Percentiles rank a stretch among this genome's conserved stretches.
Evolutionary conservation across 2,329 filamentous ascomycete genomes (phyloP).

Genomic region (Beauveria sp.): DNA sequence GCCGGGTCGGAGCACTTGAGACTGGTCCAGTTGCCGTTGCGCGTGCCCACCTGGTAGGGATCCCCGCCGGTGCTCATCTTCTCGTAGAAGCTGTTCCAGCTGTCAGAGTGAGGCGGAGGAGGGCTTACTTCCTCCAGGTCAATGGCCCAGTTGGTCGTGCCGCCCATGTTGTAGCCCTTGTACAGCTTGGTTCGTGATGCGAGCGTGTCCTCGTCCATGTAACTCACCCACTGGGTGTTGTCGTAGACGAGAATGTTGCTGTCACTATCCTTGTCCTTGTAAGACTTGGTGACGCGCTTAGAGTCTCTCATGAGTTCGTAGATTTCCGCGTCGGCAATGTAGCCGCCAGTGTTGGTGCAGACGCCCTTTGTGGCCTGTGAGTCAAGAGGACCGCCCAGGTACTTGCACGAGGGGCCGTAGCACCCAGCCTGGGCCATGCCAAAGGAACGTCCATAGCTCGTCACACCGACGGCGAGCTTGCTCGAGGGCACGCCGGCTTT

Average conservation of each 20-base stretch:
- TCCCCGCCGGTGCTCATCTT: no score
- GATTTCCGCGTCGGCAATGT: not conserved
- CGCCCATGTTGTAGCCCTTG: no score
- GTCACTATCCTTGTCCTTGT: slow-evolving; percentile 12
- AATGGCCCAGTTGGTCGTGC: no score
- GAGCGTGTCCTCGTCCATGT: no score
- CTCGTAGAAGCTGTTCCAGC: no score
- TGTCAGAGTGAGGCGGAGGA: no score
- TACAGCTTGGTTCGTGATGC: no score
- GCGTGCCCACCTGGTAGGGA: no score
- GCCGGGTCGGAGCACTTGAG: no score
- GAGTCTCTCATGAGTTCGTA: not conserved
- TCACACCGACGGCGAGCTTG: not conserved
- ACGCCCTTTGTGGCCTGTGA: not conserved
- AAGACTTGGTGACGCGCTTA: slow-evolving; percentile 3
- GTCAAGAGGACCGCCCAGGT: not conserved
- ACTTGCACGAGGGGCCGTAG: not conserved
- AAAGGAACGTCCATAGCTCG: not conserved
- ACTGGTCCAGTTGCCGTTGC: no score
- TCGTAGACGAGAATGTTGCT: slow-evolving; percentile 17
- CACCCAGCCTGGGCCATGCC: not conserved
- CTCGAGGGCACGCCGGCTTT: not conserved
- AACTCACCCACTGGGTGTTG: slow-evolving; percentile 12
- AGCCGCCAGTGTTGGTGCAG: not conserved
- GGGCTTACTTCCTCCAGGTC: no score